Conservation (phyloP, 140 eudicot species). For the Cichorium intybus region DNA sequence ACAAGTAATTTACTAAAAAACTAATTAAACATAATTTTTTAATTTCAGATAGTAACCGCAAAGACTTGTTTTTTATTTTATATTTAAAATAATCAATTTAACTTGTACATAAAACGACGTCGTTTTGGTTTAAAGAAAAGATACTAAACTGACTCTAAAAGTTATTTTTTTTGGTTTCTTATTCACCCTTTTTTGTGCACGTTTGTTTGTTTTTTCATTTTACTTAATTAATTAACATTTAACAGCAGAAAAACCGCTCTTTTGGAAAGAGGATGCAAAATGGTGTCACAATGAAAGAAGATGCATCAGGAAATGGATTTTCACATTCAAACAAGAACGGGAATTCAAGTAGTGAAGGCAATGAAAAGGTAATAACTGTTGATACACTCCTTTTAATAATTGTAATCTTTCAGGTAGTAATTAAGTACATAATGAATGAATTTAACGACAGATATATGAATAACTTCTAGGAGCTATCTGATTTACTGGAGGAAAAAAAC, state of each 20-base stretch:
- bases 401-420: background rate
- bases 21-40: too few relatives aligned
- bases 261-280: slow-evolving; percentile 66
- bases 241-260: slow-evolving; percentile 51
- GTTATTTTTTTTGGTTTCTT: too few relatives aligned
- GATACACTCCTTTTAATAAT: slow-evolving; percentile 9
- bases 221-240: slow-evolving; percentile 5
- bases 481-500: slow-evolving; percentile 70
- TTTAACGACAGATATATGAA: slow-evolving; percentile 50
- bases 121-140: too few relatives aligned
- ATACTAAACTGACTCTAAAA: too few relatives aligned
- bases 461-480: slow-evolving; percentile 85
- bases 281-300: slow-evolving; percentile 57
- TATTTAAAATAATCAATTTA: too few relatives aligned
- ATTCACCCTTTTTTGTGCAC: slow-evolving; percentile 11
- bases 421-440: slow-evolving; percentile 30
- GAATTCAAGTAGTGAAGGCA: slow-evolving; percentile 42
- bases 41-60: too few relatives aligned
- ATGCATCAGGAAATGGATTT: slow-evolving; percentile 54
- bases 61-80: too few relatives aligned
- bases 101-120: too few relatives aligned
- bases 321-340: slow-evolving; percentile 34
- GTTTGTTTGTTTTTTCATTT: slow-evolving; percentile 6
- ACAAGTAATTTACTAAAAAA: too few relatives aligned
- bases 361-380: slow-evolving; percentile 65